A percentile compares a stretch with the other conserved stretches of the same genome.
phyloP scores from a whole-genome alignment of 257 asterid species.

The Eustoma russellianum region DNA sequence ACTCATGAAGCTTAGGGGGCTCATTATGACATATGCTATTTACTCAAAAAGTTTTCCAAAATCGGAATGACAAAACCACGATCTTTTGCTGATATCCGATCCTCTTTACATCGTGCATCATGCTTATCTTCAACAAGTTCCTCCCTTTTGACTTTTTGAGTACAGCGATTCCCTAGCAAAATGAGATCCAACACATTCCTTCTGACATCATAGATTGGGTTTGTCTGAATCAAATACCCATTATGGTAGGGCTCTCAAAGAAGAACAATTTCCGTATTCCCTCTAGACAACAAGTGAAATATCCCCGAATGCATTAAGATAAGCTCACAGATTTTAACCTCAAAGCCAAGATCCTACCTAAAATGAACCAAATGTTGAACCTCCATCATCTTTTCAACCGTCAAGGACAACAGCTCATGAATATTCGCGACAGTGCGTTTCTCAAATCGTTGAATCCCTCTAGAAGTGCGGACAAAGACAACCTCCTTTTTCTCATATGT shows the following conservation, averaged over 20 bases:
- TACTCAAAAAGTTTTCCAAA: constrained; percentile 27
- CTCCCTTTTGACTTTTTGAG: constrained; percentile 30
- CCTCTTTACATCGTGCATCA: constrained; percentile 9
- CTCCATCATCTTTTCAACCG: constrained; percentile 74
- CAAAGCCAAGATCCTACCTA: constrained; percentile 65
- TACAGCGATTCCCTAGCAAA: constrained; percentile 46
- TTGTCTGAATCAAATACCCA: constrained; percentile 47
- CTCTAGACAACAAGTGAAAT: constrained; percentile 62
- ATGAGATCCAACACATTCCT: constrained; percentile 58
- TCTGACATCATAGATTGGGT: constrained; percentile 44
- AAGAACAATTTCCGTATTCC: constrained; percentile 47
- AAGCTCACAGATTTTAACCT: constrained; percentile 78
- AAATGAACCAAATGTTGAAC: constrained; percentile 74
- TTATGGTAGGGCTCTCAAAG: constrained; percentile 55
- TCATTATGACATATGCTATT: constrained; percentile 1
- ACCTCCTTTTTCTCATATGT: constrained; percentile 54
- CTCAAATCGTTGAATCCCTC: constrained; percentile 73
- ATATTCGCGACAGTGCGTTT: constrained; percentile 73
- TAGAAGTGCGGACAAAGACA: constrained; percentile 32
- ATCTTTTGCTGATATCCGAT: constrained; percentile 16
- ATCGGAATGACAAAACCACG: constrained; percentile 58
- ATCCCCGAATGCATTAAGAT: constrained; percentile 80
- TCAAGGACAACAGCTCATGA: constrained; percentile 79
- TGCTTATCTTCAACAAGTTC: constrained; percentile 16
- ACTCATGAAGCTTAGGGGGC: constrained; percentile 7